These are phyloP conservation scores for Phytophthora vignae DNA, from an alignment of 352 stramenopile species.

Conservation along the genomic window DNA sequence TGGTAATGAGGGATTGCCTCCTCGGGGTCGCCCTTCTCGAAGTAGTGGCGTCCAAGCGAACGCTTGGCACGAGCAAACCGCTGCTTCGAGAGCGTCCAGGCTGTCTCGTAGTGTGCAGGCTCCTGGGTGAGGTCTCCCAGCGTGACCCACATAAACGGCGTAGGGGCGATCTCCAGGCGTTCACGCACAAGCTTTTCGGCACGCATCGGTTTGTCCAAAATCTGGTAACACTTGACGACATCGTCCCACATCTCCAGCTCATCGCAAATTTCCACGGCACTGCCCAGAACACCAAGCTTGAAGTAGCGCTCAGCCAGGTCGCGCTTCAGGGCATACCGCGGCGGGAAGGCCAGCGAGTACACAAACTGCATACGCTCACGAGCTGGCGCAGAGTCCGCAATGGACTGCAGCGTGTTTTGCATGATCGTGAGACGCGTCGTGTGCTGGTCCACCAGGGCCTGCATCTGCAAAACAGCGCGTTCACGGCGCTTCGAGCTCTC, in stretches of 20 bases:
- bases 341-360: constrained; percentile 94
- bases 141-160: constrained; percentile 95
- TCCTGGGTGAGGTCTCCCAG: constrained; percentile 94
- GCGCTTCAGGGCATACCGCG: constrained; percentile 93
- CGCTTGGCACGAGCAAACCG: constrained; percentile 94
- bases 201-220: constrained; percentile 91
- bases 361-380: constrained; percentile 92
- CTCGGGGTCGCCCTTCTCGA: constrained; percentile 87
- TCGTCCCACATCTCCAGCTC: constrained; percentile 97
- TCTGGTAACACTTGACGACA: constrained; percentile 95
- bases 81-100: constrained; percentile 92
- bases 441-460: constrained; percentile 96
- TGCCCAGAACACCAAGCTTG: constrained; percentile 87
- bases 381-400: constrained; percentile 92
- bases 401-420: constrained; percentile 79
- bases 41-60: constrained; percentile 90
- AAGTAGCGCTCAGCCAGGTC: constrained; percentile 95
- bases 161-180: constrained; percentile 83
- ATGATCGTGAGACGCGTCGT: constrained; percentile 94
- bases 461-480: constrained; percentile 96
- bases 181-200: constrained; percentile 92
- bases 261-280: constrained; percentile 94
- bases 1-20: constrained; percentile 84
- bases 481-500: constrained; percentile 93
- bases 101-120: constrained; percentile 90